phyloP scores from a whole-genome alignment of 1,284 basidiomycete species.

The Cryptococcus hybrid region DNA sequence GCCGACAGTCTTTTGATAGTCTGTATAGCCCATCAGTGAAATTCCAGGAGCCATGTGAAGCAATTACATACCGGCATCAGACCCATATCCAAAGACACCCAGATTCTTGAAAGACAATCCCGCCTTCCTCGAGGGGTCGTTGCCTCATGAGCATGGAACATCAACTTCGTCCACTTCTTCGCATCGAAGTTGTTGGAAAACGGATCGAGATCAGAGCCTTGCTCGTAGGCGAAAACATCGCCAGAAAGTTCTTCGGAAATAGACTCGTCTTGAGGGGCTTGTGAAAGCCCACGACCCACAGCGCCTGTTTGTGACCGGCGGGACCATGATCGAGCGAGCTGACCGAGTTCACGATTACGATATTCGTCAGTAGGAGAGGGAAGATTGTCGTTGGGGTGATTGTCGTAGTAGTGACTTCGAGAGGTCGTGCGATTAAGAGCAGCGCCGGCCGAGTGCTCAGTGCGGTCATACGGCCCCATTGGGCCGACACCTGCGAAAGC shows the following conservation, averaged over 20 bases:
- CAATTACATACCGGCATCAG: slow-evolving; percentile 42
- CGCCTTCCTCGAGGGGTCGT: slow-evolving; percentile 31
- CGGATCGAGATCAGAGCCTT: slow-evolving; percentile 51
- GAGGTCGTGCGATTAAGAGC: background rate
- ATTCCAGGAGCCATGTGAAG: background rate
- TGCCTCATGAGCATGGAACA: slow-evolving; percentile 10
- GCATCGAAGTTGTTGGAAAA: slow-evolving; percentile 50
- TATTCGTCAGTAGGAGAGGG: background rate
- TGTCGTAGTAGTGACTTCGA: slow-evolving; percentile 3
- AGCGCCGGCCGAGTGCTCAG: slow-evolving; percentile 1
- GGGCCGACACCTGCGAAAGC: no score
- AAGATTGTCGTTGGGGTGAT: slow-evolving; percentile 1
- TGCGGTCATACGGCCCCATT: slow-evolving; percentile 3
- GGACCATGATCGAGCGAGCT: slow-evolving; percentile 47
- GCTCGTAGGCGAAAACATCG: slow-evolving; percentile 34
- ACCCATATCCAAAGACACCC: slow-evolving; percentile 53
- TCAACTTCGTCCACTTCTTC: slow-evolving; percentile 48
- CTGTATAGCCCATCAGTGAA: slow-evolving; percentile 14
- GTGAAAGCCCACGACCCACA: no score
- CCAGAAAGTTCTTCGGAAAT: background rate
- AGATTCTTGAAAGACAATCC: slow-evolving; percentile 55
- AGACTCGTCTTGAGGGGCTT: slow-evolving; percentile 13
- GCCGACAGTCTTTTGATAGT: slow-evolving; percentile 55
- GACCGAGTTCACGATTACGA: background rate
- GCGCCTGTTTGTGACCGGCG: slow-evolving; percentile 10